Evolutionary conservation across 163 green algal genomes (phyloP), one percentile per base, ranked within the genome.

Genomic region (Smithsoniella earleae): DNA sequence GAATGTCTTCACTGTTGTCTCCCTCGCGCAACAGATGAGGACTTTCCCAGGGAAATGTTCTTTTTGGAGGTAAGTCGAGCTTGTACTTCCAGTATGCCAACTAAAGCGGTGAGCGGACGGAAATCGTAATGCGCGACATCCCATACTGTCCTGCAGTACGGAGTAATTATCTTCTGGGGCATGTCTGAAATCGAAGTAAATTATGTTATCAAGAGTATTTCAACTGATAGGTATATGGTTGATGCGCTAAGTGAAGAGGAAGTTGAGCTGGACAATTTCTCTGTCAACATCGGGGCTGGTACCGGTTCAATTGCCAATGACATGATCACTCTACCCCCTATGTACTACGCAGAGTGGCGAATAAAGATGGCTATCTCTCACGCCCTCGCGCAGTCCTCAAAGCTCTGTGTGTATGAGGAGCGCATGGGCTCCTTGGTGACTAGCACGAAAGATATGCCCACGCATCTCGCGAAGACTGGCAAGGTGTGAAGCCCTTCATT

Each of bases 331-430:
- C 27, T 66, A 16, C 46, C 44, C 5, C 36, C 31, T 52, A 22
- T 69, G 27, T 62, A 33, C 28, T 49, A 27, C 25, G 31, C 36
- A 30, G 69, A 40, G 18, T 66, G 43, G 69, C 25, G 13, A 58
- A 76, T 40, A 25, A 31, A 55, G 77, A 78, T 82, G 65, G 81
- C 84, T 34, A 85, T 89, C 62, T 80, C 66, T 20, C 77, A 86
- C 66, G 84, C 84, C 2, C 74, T 89, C 30, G 82, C 84, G 10
- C 84, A 89, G 81, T 84, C 75, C 38, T 81, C 77, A 55, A 83
- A 86, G 77, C 75, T 89, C 66, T 54, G 62, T 1, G 62, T 86
- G 65, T 89, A 89, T 69, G 84, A 89, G 76, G 66, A 82, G 69
- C 77, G 78, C 13, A 78, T 88, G 63, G 66, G 73, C 58, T 38